Conservation (phyloP, 805 yeast species). For the Yamadazyma nakazawae region DNA sequence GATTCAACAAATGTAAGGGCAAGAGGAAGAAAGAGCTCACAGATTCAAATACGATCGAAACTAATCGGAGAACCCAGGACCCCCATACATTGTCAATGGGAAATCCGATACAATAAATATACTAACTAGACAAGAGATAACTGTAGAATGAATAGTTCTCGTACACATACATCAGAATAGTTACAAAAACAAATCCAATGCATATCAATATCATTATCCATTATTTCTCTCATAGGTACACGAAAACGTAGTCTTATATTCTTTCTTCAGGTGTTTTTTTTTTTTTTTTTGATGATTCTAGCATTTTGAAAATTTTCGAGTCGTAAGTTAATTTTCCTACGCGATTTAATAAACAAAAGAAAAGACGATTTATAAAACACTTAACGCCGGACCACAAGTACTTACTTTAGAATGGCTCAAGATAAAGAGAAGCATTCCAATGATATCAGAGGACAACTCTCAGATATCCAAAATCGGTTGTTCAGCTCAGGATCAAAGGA, state of each 20-base stretch:
- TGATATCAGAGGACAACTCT: slow-evolving; percentile 38
- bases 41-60: no score
- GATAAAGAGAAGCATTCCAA: slow-evolving; percentile 10
- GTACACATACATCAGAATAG: no score
- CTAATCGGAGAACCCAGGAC: no score
- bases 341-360: neutral
- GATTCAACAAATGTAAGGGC: no score
- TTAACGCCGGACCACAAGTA: neutral
- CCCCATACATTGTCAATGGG: no score
- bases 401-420: slow-evolving; percentile 8
- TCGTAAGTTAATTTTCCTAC: slow-evolving; percentile 1
- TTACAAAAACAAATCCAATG: no score
- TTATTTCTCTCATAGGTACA: no score
- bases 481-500: slow-evolving; percentile 21
- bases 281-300: neutral
- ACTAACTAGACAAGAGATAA: no score
- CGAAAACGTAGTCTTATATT: neutral
- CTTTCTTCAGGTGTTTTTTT: neutral
- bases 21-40: no score
- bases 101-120: no score
- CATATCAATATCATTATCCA: no score
- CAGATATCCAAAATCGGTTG: slow-evolving; percentile 35
- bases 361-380: neutral
- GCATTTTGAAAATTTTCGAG: neutral
- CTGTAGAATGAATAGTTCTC: no score